Evolutionary conservation across 345 rosid species (phyloP).

Genomic region (Eucalyptus brandiana): DNA sequence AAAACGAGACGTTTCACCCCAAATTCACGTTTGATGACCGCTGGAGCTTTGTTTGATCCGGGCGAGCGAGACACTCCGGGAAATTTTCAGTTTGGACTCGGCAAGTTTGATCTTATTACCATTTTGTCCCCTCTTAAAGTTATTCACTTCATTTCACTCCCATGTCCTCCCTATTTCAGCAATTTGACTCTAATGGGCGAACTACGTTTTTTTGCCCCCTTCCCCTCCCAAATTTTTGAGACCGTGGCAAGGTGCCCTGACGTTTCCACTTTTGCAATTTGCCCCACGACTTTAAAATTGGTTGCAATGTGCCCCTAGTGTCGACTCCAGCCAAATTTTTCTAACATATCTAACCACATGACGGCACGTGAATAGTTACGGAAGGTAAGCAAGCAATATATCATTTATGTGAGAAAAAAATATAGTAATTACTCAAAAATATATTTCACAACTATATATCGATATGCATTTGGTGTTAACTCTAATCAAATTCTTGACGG

Average conservation of each 20-base stretch:
- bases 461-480: background rate
- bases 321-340: background rate
- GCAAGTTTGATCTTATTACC: background rate
- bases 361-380: background rate
- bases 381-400: background rate
- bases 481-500: background rate
- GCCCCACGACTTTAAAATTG: background rate
- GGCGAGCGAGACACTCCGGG: background rate
- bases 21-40: background rate
- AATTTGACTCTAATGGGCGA: background rate
- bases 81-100: background rate
- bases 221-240: background rate
- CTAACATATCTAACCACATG: background rate
- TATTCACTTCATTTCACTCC: background rate
- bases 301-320: background rate
- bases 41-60: background rate
- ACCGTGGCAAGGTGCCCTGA: background rate
- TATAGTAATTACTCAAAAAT: background rate
- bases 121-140: background rate
- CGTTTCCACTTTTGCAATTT: background rate
- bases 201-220: background rate
- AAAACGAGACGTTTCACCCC: background rate
- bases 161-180: background rate
- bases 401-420: background rate
- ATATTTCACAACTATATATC: background rate